Evolutionary conservation across 768 basidiomycete genomes (phyloP), one percentile per base, ranked within the genome.

Genomic region (Stropharia rugosoannulata): DNA sequence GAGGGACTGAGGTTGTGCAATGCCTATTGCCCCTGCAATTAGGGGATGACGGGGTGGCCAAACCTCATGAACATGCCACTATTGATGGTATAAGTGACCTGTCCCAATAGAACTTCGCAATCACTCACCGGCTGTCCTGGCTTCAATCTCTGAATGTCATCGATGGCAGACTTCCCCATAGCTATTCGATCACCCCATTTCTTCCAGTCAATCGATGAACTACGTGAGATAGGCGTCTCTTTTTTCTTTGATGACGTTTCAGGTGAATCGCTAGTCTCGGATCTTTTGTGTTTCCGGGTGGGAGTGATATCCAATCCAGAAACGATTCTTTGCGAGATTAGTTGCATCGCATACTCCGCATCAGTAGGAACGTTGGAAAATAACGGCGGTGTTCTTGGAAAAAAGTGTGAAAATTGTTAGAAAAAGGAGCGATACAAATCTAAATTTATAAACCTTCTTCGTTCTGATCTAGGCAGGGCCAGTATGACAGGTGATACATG

Each of bases 261-360:
- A 53, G 62, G 44, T 49, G 62, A 37, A 3, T 44, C 42, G 29
- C 59, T 39, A 55, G 56, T 42, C 29, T 49, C 41, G 32, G 56
- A 41, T 54, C 64, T 57, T 38, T 45, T 54, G 45, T 62, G 45
- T 32, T 56, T 62, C 22, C 57, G 68, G 36, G 69, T 60, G 4
- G 79, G 73, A 18, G 65, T 70, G 36, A 86, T 64, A 22, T 77
- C 73, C 47, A 85, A 71, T 5, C 86, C 86, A 16, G 75, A 69
- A 35, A 80, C 77, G 4, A 87, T 75, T 7, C 87, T 80, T 54
- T 78, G 74, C 3, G 85, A 78, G 15, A 89, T 87, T 10, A 89
- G 65, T 37, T 85, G 78, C 82, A 88, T 87, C 2, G 87, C 86
- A 62, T 85, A 84, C 46, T 89, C 85, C 3, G 82, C 78, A 59